A percentile compares a stretch with the other conserved stretches of the same genome.
Conservation (phyloP, 2,329 filamentous ascomycete genomes). For the Apiospora sp. region DNA sequence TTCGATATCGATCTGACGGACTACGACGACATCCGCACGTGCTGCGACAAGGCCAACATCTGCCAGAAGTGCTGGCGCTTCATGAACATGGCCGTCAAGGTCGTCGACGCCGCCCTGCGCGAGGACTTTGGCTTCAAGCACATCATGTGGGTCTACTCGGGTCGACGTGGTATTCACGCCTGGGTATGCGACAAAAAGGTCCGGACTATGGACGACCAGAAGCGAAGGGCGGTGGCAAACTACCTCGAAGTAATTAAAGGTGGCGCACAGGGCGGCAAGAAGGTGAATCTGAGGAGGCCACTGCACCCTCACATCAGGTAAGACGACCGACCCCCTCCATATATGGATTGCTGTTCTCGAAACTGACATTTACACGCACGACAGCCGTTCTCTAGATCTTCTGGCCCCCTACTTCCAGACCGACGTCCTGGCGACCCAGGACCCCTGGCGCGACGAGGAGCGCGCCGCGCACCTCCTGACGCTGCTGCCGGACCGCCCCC, state of each 20-base stretch:
- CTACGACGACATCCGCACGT: slow-evolving; percentile 96
- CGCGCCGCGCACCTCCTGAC: slow-evolving; percentile 80
- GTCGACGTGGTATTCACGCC: slow-evolving; percentile 93
- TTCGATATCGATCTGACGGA: slow-evolving; percentile 99
- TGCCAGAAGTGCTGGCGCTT: slow-evolving; percentile 96
- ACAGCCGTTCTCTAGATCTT: slow-evolving; percentile 81
- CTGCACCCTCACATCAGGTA: slow-evolving; percentile 88
- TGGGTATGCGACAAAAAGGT: slow-evolving; percentile 96
- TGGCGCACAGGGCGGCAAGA: slow-evolving; percentile 84
- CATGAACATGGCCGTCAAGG: slow-evolving; percentile 97
- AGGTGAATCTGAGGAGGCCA: slow-evolving; percentile 83
- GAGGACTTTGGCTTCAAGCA: slow-evolving; percentile 98
- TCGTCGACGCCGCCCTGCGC: slow-evolving; percentile 83
- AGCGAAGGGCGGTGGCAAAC: slow-evolving; percentile 82
- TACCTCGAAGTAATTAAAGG: slow-evolving; percentile 93
- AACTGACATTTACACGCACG: slow-evolving; percentile 29
- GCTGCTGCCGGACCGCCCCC: slow-evolving; percentile 81
- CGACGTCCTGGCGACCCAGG: slow-evolving; percentile 83
- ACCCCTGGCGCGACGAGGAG: slow-evolving; percentile 79
- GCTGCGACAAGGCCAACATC: slow-evolving; percentile 92
- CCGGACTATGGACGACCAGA: slow-evolving; percentile 83
- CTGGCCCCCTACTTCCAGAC: slow-evolving; percentile 84
- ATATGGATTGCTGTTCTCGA: not conserved
- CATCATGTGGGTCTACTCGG: slow-evolving; percentile 98
- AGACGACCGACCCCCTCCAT: slow-evolving; percentile 36